Conservation (phyloP, 768 basidiomycete species). For the Phaeotremella fagi region DNA sequence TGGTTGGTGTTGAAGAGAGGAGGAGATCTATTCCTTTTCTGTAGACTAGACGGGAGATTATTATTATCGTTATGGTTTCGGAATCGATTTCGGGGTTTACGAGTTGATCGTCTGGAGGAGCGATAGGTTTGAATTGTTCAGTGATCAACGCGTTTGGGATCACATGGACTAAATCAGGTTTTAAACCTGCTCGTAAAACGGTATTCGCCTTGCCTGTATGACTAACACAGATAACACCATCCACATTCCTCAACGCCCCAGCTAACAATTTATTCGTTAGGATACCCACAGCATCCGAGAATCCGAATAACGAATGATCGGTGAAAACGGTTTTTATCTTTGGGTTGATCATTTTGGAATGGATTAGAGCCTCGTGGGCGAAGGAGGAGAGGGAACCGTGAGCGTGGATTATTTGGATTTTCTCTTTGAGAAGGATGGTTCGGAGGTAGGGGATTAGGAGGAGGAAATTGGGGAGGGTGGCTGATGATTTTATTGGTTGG, state of each 20-base stretch:
- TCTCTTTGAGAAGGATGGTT: conserved; percentile 78
- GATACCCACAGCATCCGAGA: conserved; percentile 94
- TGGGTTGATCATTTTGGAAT: conserved; percentile 70
- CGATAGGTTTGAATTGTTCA: conserved; percentile 64
- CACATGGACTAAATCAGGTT: conserved; percentile 70
- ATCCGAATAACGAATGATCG: conserved; percentile 93
- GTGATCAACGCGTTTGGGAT: conserved; percentile 90
- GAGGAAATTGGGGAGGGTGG: conserved; percentile 91
- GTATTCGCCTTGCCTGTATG: conserved; percentile 99
- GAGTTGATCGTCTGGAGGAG: conserved; percentile 53
- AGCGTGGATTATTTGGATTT: conserved; percentile 79
- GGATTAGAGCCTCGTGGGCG: conserved; percentile 87
- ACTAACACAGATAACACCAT: conserved; percentile 92
- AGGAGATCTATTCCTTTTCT: conserved; percentile 95
- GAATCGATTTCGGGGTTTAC: not conserved
- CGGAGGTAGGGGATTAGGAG: conserved; percentile 87
- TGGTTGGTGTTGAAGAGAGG: conserved; percentile 82
- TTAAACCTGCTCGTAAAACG: conserved; percentile 75
- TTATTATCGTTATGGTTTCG: conserved; percentile 74
- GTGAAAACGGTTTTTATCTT: conserved; percentile 91
- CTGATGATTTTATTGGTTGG: conserved; percentile 73
- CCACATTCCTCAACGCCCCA: conserved; percentile 80
- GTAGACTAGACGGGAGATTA: conserved; percentile 84
- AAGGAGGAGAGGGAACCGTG: conserved; percentile 87
- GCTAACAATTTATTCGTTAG: conserved; percentile 92